phyloP scores from a whole-genome alignment of 352 stramenopile genomes.

The Globisporangium ultimum region DNA sequence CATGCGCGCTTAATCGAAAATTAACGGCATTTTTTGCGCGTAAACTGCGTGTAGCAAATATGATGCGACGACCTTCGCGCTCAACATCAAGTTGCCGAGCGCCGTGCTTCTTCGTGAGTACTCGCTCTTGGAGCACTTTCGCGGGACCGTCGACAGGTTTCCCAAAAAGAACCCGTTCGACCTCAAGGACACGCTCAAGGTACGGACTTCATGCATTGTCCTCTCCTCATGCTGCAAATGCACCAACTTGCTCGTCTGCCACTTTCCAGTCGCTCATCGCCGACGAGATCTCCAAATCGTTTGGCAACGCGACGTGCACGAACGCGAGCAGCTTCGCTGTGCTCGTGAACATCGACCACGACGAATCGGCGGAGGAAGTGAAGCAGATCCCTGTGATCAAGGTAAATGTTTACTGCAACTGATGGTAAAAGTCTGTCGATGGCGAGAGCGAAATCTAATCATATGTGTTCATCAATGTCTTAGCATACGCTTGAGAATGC shows the following conservation, averaged over 20 bases:
- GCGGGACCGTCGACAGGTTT: conserved; percentile 28
- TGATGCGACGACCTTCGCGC: conserved; percentile 62
- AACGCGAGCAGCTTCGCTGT: conserved; percentile 66
- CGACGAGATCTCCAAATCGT: conserved; percentile 35
- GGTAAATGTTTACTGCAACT: conserved; percentile 16
- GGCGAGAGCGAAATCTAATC: background rate
- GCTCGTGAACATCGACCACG: conserved; percentile 64
- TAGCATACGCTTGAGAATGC: conserved; percentile 60
- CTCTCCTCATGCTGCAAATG: background rate
- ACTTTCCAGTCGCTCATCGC: conserved; percentile 34
- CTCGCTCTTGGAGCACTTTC: conserved; percentile 62
- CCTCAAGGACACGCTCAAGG: conserved; percentile 81
- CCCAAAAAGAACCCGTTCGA: conserved; percentile 39
- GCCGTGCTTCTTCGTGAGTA: conserved; percentile 77
- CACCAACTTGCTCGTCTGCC: too few relatives aligned
- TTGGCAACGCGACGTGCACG: conserved; percentile 48
- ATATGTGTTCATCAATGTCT: background rate
- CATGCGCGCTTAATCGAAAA: background rate
- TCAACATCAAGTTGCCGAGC: conserved; percentile 82
- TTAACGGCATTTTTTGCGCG: background rate
- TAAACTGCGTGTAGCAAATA: conserved; percentile 32
- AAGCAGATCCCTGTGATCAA: conserved; percentile 76
- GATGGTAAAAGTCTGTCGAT: too few relatives aligned
- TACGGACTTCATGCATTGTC: conserved; percentile 11
- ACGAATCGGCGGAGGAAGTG: conserved; percentile 66